phyloP scores from a whole-genome alignment of 257 asterid genomes.

The Solanum bulbocastanum region DNA sequence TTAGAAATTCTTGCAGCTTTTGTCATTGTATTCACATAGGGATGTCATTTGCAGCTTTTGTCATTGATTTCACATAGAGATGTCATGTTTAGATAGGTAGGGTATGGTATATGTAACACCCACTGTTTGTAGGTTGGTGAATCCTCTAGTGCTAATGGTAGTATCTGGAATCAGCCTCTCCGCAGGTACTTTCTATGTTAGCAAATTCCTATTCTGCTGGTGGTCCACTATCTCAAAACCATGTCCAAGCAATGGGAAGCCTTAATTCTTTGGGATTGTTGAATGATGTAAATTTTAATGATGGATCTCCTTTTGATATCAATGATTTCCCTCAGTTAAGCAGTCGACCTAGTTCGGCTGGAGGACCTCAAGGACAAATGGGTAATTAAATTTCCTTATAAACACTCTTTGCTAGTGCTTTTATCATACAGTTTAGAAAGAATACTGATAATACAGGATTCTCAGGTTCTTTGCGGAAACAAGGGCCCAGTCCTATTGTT shows the following conservation, averaged over 20 bases:
- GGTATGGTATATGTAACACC: not conserved
- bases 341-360: slow-evolving; percentile 69
- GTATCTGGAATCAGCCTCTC: slow-evolving; percentile 48
- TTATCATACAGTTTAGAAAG: not conserved
- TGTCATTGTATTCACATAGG: not conserved
- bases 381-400: slow-evolving; percentile 22
- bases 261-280: slow-evolving; percentile 54
- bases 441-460: not conserved
- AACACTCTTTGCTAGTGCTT: not conserved
- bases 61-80: not conserved
- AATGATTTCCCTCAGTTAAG: slow-evolving; percentile 85
- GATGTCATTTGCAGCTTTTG: not conserved
- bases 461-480: slow-evolving; percentile 76
- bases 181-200: slow-evolving; percentile 80
- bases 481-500: slow-evolving; percentile 44
- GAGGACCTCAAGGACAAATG: slow-evolving; percentile 77
- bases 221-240: slow-evolving; percentile 73
- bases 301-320: slow-evolving; percentile 58
- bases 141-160: slow-evolving; percentile 1
- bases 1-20: not conserved
- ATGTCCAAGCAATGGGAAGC: slow-evolving; percentile 56
- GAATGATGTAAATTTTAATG: slow-evolving; percentile 59
- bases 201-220: slow-evolving; percentile 67
- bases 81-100: not conserved
- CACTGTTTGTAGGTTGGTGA: not conserved